phyloP scores from a whole-genome alignment of 306 rosid species.

The Casuarina cunninghamiana region DNA sequence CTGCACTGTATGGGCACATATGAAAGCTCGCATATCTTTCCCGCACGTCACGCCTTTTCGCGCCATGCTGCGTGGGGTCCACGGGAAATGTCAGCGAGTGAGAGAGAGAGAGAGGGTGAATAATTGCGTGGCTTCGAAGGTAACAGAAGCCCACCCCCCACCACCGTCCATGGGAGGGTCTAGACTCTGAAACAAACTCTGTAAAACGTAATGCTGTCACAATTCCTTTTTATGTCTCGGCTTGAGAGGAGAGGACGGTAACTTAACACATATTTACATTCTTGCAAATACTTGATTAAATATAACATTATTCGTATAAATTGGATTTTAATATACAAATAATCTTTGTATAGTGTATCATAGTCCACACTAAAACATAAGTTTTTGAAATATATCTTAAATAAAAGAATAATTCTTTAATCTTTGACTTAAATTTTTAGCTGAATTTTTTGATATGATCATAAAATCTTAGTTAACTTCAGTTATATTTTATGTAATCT shows the following conservation, averaged over 20 bases:
- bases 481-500: too few relatives aligned
- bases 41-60: conserved; percentile 39
- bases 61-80: conserved; percentile 33
- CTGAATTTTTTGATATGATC: too few relatives aligned
- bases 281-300: too few relatives aligned
- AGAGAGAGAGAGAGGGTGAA: background rate
- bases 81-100: background rate
- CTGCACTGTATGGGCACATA: conserved; percentile 18
- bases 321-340: too few relatives aligned
- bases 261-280: too few relatives aligned
- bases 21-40: conserved; percentile 8
- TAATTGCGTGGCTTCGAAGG: conserved; percentile 31
- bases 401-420: too few relatives aligned
- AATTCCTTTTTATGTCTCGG: background rate
- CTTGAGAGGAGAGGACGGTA: background rate
- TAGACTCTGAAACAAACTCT: conserved; percentile 21
- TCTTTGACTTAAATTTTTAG: too few relatives aligned
- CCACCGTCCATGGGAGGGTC: conserved; percentile 21
- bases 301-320: too few relatives aligned
- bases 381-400: too few relatives aligned
- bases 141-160: conserved; percentile 25
- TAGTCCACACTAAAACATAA: too few relatives aligned
- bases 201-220: conserved; percentile 22
- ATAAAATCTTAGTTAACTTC: too few relatives aligned
- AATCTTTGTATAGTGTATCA: too few relatives aligned